A percentile compares a stretch with the other conserved stretches of the same genome.
Evolutionary conservation across 2,329 filamentous ascomycete species (phyloP).

Genomic region (Ophiostoma triangulosporum): DNA sequence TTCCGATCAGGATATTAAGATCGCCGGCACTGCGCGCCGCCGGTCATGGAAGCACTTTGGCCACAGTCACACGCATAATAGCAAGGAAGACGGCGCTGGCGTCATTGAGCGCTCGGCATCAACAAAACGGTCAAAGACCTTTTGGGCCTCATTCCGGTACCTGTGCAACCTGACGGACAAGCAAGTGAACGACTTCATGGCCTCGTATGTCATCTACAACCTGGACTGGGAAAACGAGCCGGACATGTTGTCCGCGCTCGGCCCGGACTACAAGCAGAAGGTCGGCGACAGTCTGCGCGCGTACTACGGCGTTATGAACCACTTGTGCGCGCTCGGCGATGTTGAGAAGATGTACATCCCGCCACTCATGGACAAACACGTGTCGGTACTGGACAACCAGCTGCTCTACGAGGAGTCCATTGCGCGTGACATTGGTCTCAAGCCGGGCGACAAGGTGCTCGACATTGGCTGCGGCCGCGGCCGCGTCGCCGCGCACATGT

Average conservation of each 20-base stretch:
- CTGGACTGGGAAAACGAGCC: slow-evolving; percentile 39
- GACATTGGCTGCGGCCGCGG: slow-evolving; percentile 41
- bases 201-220: slow-evolving; percentile 42
- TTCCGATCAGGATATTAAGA: not conserved
- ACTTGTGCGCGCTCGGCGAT: slow-evolving; percentile 39
- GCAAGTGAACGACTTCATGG: slow-evolving; percentile 42
- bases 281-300: slow-evolving; percentile 37
- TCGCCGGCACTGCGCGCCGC: not conserved
- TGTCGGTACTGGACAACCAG: slow-evolving; percentile 37
- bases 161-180: slow-evolving; percentile 33
- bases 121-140: slow-evolving; percentile 35
- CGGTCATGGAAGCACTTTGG: slow-evolving; percentile 2
- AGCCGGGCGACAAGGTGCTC: slow-evolving; percentile 31
- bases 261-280: slow-evolving; percentile 33
- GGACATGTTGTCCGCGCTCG: slow-evolving; percentile 33
- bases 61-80: not conserved
- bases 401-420: slow-evolving; percentile 38
- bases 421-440: slow-evolving; percentile 31
- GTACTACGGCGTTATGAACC: slow-evolving; percentile 41
- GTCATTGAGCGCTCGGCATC: slow-evolving; percentile 30
- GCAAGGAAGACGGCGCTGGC: slow-evolving; percentile 13
- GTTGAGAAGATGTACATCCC: slow-evolving; percentile 48
- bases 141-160: slow-evolving; percentile 35
- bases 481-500: slow-evolving; percentile 40
- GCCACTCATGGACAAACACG: slow-evolving; percentile 36